These are phyloP conservation scores for Arthrobotrys entomopaga DNA, from an alignment of 2,329 filamentous ascomycete species.

Conservation along the genomic window DNA sequence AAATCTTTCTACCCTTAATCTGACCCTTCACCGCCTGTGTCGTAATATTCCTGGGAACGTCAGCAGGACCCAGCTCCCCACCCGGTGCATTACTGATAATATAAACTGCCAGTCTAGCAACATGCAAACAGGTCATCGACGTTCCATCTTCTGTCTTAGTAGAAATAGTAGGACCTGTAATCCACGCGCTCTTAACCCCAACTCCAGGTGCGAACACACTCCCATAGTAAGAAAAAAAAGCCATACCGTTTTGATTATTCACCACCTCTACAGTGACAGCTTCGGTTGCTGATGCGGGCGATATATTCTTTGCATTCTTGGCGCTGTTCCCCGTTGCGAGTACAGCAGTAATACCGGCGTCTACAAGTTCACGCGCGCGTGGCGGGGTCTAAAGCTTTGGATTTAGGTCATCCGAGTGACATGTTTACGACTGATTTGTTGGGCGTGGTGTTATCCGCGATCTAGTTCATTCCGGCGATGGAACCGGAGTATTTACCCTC, in stretches of 20 bases:
- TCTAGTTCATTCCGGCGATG: conserved; percentile 59
- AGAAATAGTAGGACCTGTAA: conserved; percentile 63
- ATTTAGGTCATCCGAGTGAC: conserved; percentile 60
- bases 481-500: conserved; percentile 62
- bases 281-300: conserved; percentile 62
- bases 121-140: conserved; percentile 67
- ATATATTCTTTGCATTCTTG: conserved; percentile 52
- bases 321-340: conserved; percentile 61
- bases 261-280: conserved; percentile 64
- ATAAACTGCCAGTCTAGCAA: conserved; percentile 68
- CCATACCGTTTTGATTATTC: conserved; percentile 59
- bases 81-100: conserved; percentile 36
- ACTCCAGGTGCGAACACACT: conserved; percentile 69
- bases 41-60: neutral
- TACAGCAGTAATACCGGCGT: conserved; percentile 62
- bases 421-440: conserved; percentile 60
- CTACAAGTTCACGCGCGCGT: conserved; percentile 61
- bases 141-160: conserved; percentile 66
- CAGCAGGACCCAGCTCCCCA: neutral
- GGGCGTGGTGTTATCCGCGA: conserved; percentile 45
- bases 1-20: neutral
- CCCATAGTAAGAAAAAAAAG: conserved; percentile 63
- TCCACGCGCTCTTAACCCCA: conserved; percentile 67
- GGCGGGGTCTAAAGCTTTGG: conserved; percentile 62
- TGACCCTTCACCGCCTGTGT: neutral